Evolutionary conservation across 805 yeast genomes (phyloP).

Genomic region (Hanseniaspora jakobsenii): DNA sequence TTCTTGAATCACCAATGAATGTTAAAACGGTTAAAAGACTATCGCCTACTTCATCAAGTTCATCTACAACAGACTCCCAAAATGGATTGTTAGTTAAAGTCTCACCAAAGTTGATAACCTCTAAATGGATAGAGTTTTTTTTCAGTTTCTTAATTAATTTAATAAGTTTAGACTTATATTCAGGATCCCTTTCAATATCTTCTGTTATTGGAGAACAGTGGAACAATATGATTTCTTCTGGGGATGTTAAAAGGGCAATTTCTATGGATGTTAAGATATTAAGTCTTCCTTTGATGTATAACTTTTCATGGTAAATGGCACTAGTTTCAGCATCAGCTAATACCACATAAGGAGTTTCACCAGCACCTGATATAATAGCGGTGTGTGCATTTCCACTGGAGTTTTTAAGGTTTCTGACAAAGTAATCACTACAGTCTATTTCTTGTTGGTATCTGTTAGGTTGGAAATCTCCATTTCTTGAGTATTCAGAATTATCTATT

Average conservation of each 20-base stretch:
- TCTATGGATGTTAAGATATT: constrained; percentile 77
- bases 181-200: constrained; percentile 30
- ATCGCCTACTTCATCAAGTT: constrained; percentile 44
- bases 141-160: constrained; percentile 83
- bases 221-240: constrained; percentile 75
- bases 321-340: constrained; percentile 28
- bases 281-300: constrained; percentile 49
- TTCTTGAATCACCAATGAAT: constrained; percentile 70
- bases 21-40: constrained; percentile 74
- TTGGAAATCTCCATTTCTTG: constrained; percentile 89
- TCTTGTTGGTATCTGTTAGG: constrained; percentile 87
- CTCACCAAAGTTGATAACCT: constrained; percentile 86
- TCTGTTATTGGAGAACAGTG: constrained; percentile 75
- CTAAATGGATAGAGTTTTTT: constrained; percentile 83
- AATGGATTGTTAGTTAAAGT: constrained; percentile 62
- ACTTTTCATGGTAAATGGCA: constrained; percentile 19
- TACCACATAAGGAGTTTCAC: constrained; percentile 73
- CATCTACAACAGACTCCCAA: constrained; percentile 64
- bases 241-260: constrained; percentile 83
- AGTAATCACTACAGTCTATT: constrained; percentile 72
- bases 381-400: constrained; percentile 91
- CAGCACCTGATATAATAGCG: constrained; percentile 82
- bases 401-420: constrained; percentile 75
- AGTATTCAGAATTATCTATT: constrained; percentile 89
- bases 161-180: constrained; percentile 33